Evolutionary conservation across 306 rosid species (phyloP).

Genomic region (Comarum palustre): DNA sequence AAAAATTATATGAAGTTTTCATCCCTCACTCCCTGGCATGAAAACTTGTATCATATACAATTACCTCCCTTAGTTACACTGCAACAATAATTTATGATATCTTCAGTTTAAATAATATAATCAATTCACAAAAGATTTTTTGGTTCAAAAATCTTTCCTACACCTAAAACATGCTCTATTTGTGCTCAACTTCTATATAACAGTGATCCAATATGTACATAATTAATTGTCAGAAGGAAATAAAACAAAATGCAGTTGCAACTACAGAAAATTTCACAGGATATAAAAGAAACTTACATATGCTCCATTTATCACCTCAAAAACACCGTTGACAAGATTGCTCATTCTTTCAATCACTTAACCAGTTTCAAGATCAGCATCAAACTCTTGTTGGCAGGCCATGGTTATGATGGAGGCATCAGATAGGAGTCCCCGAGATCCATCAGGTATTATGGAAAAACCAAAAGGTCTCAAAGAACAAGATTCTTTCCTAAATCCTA

Average conservation of each 20-base stretch:
- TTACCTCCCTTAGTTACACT: not conserved
- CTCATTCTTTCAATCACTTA: conserved; percentile 18
- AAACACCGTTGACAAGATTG: conserved; percentile 1
- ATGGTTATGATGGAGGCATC: conserved; percentile 24
- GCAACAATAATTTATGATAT: not conserved
- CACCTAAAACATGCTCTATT: not conserved
- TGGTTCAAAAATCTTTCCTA: not conserved
- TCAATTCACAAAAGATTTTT: not conserved
- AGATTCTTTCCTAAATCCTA: not conserved
- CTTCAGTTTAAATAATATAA: not conserved
- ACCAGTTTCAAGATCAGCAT: not conserved
- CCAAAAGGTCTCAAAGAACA: conserved; percentile 20
- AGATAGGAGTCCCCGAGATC: conserved; percentile 14
- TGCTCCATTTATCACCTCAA: conserved; percentile 7
- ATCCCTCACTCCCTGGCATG: not conserved
- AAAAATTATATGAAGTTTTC: not conserved
- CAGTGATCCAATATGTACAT: not conserved
- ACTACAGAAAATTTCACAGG: not conserved
- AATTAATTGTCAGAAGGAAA: too few relatives aligned
- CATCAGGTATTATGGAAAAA: conserved; percentile 30
- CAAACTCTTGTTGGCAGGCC: conserved; percentile 19
- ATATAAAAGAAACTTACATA: not conserved
- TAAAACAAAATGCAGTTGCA: not conserved
- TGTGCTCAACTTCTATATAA: not conserved
- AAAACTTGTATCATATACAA: not conserved